Conservation (phyloP, 306 rosid genomes). For the Inga oerstediana region DNA sequence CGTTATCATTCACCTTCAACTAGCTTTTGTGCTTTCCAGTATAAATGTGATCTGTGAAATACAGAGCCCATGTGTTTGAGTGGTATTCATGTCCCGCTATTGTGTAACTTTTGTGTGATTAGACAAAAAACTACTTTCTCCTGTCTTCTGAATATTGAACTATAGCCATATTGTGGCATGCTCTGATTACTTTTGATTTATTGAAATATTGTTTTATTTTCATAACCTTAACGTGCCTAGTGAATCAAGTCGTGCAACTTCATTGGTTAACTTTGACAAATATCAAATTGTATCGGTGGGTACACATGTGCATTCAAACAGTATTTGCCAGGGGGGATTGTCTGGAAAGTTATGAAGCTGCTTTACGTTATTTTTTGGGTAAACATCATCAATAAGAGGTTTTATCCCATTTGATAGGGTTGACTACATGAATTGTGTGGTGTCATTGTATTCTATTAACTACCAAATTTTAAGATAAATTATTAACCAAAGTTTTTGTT, state of each 20-base stretch:
- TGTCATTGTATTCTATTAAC: too few species aligned
- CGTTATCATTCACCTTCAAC: conserved; percentile 40
- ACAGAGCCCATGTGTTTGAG: conserved; percentile 42
- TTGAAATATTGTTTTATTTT: conserved; percentile 10
- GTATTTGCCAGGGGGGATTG: background rate
- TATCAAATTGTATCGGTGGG: background rate
- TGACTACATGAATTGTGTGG: too few species aligned
- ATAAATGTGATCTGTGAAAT: conserved; percentile 42
- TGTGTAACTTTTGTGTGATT: conserved; percentile 39
- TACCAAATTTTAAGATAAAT: too few species aligned
- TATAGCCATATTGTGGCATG: conserved; percentile 19
- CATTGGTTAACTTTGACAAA: background rate
- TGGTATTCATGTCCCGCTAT: conserved; percentile 35
- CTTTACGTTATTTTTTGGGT: too few species aligned
- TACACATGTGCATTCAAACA: background rate
- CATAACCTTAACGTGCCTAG: background rate
- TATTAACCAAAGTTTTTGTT: too few species aligned
- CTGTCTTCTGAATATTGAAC: conserved; percentile 35
- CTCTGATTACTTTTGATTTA: conserved; percentile 1
- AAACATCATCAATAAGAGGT: too few species aligned
- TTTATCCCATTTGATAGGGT: too few species aligned
- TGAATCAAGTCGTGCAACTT: background rate
- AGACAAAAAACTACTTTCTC: conserved; percentile 33
- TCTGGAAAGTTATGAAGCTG: background rate
- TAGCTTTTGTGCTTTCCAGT: conserved; percentile 36